A percentile compares a stretch with the other conserved stretches of the same genome.
Evolutionary conservation across 2,329 filamentous ascomycete genomes (phyloP).

Genomic region (Akanthomyces muscarius): DNA sequence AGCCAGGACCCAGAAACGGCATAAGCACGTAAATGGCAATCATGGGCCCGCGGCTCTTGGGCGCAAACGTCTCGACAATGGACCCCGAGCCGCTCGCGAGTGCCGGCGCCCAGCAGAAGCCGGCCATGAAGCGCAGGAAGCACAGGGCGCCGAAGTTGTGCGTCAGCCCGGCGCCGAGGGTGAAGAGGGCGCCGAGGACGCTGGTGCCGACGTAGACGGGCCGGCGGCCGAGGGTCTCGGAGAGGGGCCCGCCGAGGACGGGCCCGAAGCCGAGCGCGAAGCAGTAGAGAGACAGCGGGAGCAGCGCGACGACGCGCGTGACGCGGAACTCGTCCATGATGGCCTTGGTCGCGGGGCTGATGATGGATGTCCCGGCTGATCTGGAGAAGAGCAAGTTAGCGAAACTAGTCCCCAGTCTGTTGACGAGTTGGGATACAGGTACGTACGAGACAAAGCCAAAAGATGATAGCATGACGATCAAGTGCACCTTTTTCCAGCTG

Average conservation of each 20-base stretch:
- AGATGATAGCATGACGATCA: conserved; percentile 35
- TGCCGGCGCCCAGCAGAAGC: conserved; percentile 46
- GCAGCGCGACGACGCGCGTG: conserved; percentile 51
- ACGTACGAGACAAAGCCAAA: conserved; percentile 41
- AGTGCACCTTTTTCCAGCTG: conserved; percentile 35
- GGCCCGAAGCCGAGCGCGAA: conserved; percentile 58
- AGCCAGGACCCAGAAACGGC: conserved; percentile 49
- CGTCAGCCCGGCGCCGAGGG: conserved; percentile 50
- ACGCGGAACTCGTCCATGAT: conserved; percentile 52
- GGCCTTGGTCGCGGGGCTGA: conserved; percentile 43
- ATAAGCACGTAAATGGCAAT: conserved; percentile 45
- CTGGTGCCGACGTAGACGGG: conserved; percentile 46
- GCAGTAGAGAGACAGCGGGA: conserved; percentile 57
- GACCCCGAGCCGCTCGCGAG: conserved; percentile 48
- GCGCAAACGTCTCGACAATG: conserved; percentile 45
- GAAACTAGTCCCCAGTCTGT: too few species aligned
- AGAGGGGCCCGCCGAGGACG: conserved; percentile 54
- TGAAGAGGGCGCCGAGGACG: conserved; percentile 51
- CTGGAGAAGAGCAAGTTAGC: conserved; percentile 28
- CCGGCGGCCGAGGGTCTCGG: conserved; percentile 53
- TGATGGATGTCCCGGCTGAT: conserved; percentile 51
- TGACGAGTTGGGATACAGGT: not conserved
- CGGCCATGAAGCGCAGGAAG: conserved; percentile 54
- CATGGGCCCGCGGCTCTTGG: conserved; percentile 39
- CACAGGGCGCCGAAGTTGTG: conserved; percentile 47